Conservation (phyloP, 441 rosid species). For the Eruca vesicaria region DNA sequence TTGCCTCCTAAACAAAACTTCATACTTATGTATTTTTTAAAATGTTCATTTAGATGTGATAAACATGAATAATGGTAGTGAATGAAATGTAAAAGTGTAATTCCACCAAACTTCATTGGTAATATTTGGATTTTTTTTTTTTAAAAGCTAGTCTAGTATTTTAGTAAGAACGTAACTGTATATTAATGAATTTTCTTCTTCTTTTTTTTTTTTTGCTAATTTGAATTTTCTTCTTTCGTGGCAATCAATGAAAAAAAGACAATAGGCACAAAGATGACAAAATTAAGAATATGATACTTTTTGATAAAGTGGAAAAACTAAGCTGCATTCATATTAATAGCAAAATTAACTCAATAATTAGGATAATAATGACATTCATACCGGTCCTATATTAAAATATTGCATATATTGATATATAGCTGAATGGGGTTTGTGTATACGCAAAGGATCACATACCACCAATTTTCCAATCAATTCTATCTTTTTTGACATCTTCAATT, state of each 20-base stretch:
- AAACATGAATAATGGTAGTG: too few relatives aligned
- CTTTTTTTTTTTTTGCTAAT: too few relatives aligned
- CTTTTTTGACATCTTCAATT: too few relatives aligned
- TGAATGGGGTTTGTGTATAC: slow-evolving; percentile 3
- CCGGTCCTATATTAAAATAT: slow-evolving; percentile 5
- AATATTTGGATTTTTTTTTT: background rate
- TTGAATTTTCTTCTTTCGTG: background rate
- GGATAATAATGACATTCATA: slow-evolving; percentile 7
- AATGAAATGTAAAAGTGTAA: too few relatives aligned
- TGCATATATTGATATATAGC: background rate
- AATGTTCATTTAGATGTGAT: too few relatives aligned
- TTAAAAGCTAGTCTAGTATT: background rate
- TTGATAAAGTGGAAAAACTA: slow-evolving; percentile 5
- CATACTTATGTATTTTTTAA: too few relatives aligned
- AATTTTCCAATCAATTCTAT: background rate
- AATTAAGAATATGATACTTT: too few relatives aligned
- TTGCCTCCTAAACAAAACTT: too few relatives aligned
- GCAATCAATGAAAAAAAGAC: background rate
- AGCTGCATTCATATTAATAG: slow-evolving; percentile 7
- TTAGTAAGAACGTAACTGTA: background rate
- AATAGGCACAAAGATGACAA: background rate
- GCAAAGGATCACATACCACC: slow-evolving; percentile 6
- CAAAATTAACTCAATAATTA: slow-evolving; percentile 16
- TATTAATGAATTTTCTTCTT: background rate
- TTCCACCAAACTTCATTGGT: background rate